phyloP scores from a whole-genome alignment of 2,329 filamentous ascomycete genomes.

The Hymenoscyphus repandus region DNA sequence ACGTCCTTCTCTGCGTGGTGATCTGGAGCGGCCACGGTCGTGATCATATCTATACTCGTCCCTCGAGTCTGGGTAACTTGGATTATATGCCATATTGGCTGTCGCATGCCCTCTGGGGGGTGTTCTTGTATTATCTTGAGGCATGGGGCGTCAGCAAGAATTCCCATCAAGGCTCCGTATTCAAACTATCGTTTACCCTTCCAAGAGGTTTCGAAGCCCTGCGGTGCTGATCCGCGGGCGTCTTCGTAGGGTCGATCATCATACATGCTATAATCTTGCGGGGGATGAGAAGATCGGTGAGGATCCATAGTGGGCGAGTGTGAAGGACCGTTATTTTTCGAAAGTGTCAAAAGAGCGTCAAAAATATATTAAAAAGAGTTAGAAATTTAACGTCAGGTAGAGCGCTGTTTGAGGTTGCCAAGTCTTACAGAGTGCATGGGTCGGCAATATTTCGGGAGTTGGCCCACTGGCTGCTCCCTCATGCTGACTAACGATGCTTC shows the following conservation, averaged over 20 bases:
- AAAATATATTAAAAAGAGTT: too few relatives aligned
- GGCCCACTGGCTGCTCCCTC: too few relatives aligned
- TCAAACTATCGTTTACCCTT: slow-evolving; percentile 33
- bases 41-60: slow-evolving; percentile 31
- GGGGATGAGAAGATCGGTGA: background rate
- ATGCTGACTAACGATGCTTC: too few relatives aligned
- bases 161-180: slow-evolving; percentile 23
- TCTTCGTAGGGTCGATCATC: slow-evolving; percentile 34
- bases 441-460: too few relatives aligned
- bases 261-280: slow-evolving; percentile 36
- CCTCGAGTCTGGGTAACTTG: slow-evolving; percentile 21
- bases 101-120: slow-evolving; percentile 24
- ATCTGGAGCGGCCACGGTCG: slow-evolving; percentile 35
- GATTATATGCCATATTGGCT: slow-evolving; percentile 16
- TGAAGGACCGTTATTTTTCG: background rate
- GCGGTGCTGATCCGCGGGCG: slow-evolving; percentile 18
- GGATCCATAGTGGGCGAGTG: background rate
- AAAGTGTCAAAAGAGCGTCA: background rate
- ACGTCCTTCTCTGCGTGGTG: slow-evolving; percentile 30
- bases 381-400: too few relatives aligned
- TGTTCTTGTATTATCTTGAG: slow-evolving; percentile 30
- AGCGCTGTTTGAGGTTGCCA: too few relatives aligned
- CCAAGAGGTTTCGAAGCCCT: slow-evolving; percentile 29
- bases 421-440: too few relatives aligned
- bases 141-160: slow-evolving; percentile 31